Percentiles rank a stretch among this genome's conserved stretches.
phyloP scores from a whole-genome alignment of 805 yeast species.

The Aciculoconidium aculeatum region DNA sequence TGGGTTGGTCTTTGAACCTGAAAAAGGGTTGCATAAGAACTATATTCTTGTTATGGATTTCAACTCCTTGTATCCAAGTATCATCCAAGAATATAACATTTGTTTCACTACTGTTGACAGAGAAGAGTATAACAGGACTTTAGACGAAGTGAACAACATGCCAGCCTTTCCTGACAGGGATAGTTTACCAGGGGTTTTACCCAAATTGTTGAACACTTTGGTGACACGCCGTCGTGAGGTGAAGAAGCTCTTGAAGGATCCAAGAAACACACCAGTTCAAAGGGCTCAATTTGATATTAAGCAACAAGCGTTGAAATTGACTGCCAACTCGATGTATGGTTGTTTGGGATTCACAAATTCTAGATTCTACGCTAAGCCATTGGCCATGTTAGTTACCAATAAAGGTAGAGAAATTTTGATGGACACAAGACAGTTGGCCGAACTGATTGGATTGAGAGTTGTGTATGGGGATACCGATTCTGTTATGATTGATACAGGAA shows the following conservation, averaged over 20 bases:
- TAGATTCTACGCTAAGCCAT: conserved; percentile 90
- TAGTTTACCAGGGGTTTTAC: conserved; percentile 73
- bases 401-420: conserved; percentile 93
- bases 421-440: conserved; percentile 92
- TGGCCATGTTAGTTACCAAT: conserved; percentile 91
- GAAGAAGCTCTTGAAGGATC: conserved; percentile 74
- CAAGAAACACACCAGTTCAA: conserved; percentile 57
- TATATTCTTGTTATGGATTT: conserved; percentile 94
- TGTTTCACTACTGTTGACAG: conserved; percentile 94
- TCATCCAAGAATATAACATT: conserved; percentile 93
- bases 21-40: conserved; percentile 86
- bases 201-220: conserved; percentile 72
- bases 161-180: conserved; percentile 64
- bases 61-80: conserved; percentile 94
- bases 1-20: conserved; percentile 96
- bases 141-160: conserved; percentile 51
- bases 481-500: conserved; percentile 94
- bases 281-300: conserved; percentile 86
- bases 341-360: conserved; percentile 91
- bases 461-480: conserved; percentile 99
- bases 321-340: conserved; percentile 99
- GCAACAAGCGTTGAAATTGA: conserved; percentile 91
- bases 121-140: conserved; percentile 34
- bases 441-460: conserved; percentile 72
- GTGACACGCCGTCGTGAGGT: conserved; percentile 93